Conservation (phyloP, 2,329 filamentous ascomycete genomes). For the Ophiostoma sp. region DNA sequence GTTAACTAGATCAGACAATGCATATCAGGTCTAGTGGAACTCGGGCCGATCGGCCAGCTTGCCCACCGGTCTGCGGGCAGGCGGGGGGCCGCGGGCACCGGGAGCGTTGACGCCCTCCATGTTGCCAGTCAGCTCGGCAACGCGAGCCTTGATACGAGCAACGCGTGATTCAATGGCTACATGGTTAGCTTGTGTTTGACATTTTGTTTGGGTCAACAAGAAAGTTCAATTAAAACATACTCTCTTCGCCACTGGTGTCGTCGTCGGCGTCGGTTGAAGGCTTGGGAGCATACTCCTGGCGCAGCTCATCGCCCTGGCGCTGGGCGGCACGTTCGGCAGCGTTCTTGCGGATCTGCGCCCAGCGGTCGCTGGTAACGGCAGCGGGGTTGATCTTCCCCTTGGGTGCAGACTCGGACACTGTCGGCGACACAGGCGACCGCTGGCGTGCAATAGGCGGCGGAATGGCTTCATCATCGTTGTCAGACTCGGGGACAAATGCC, state of each 20-base stretch:
- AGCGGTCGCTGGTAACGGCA: constrained; percentile 61
- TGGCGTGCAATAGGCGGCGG: constrained; percentile 51
- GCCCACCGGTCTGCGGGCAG: constrained; percentile 27
- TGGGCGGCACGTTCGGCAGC: constrained; percentile 73
- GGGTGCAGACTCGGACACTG: constrained; percentile 19
- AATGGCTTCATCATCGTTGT: constrained; percentile 47
- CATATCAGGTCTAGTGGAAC: not conserved
- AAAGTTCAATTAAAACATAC: constrained; percentile 48
- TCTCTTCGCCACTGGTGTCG: constrained; percentile 93
- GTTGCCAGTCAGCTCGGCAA: constrained; percentile 86
- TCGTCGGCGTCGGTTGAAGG: constrained; percentile 60
- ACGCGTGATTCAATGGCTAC: constrained; percentile 91
- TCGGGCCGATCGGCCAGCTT: constrained; percentile 6
- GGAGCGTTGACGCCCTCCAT: constrained; percentile 56
- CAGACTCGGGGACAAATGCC: constrained; percentile 62
- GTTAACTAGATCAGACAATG: not conserved
- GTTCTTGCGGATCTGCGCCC: constrained; percentile 94
- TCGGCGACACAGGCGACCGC: constrained; percentile 27
- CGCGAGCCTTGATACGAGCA: constrained; percentile 93
- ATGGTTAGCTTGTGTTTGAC: constrained; percentile 14
- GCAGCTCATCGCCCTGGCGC: constrained; percentile 60
- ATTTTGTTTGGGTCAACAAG: not conserved
- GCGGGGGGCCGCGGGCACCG: constrained; percentile 33
- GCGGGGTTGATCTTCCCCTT: constrained; percentile 31
- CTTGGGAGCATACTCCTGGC: constrained; percentile 52